phyloP scores from a whole-genome alignment of 805 yeast genomes.

The Metschnikowia sp. region DNA sequence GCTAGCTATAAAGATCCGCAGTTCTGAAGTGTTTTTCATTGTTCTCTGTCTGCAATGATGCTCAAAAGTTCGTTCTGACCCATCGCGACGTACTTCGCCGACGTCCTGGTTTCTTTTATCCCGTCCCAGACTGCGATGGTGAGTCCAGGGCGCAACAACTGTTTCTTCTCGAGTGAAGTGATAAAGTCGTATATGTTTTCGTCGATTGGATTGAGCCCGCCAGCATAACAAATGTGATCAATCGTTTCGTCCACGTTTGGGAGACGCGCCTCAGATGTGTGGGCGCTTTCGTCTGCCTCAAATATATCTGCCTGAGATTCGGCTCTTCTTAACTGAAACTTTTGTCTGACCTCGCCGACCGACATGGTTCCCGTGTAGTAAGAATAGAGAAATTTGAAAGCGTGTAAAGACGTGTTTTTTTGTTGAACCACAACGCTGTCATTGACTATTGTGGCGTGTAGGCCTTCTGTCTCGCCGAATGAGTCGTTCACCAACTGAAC shows the following conservation, averaged over 20 bases:
- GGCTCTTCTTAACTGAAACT: slow-evolving; percentile 24
- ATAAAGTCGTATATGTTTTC: slow-evolving; percentile 62
- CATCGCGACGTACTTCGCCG: slow-evolving; percentile 60
- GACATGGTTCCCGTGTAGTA: slow-evolving; percentile 25
- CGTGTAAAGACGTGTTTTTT: slow-evolving; percentile 52
- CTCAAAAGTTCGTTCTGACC: slow-evolving; percentile 70
- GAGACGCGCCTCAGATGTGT: slow-evolving; percentile 6
- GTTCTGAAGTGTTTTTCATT: slow-evolving; percentile 17
- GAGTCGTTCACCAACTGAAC: slow-evolving; percentile 81
- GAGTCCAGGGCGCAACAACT: slow-evolving; percentile 44
- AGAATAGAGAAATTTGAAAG: slow-evolving; percentile 50
- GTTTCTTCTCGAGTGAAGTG: slow-evolving; percentile 37
- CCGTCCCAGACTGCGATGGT: slow-evolving; percentile 50
- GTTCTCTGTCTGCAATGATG: slow-evolving; percentile 34
- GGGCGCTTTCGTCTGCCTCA: background rate
- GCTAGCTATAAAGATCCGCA: slow-evolving; percentile 50
- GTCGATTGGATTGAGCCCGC: slow-evolving; percentile 65
- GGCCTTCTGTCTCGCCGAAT: slow-evolving; percentile 43
- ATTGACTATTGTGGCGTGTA: slow-evolving; percentile 76
- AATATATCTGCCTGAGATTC: slow-evolving; percentile 10
- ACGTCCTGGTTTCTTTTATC: slow-evolving; percentile 48
- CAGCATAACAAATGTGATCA: slow-evolving; percentile 46
- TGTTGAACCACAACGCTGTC: slow-evolving; percentile 72
- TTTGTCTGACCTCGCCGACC: slow-evolving; percentile 19
- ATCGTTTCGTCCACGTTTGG: slow-evolving; percentile 4